Evolutionary conservation across 23 red algal genomes (phyloP).

Genomic region (Gracilaria caudata): DNA sequence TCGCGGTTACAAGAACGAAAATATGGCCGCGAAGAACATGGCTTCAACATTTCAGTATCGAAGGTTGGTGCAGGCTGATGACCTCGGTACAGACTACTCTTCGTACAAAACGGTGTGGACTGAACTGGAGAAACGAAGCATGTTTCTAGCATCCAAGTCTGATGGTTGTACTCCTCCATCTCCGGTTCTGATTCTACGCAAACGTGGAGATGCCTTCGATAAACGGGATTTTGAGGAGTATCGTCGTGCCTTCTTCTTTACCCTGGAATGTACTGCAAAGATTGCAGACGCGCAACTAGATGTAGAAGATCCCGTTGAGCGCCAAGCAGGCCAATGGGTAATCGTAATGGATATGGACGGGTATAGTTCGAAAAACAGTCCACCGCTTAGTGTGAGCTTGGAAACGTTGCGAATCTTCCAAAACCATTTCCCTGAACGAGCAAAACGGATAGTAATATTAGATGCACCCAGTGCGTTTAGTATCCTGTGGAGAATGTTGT

Average conservation of each 20-base stretch:
- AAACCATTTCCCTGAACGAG: constrained; percentile 58
- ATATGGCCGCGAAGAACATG: constrained; percentile 45
- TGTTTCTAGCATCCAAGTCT: constrained; percentile 46
- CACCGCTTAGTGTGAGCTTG: constrained; percentile 31
- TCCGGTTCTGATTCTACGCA: constrained; percentile 46
- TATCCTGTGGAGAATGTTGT: constrained; percentile 44
- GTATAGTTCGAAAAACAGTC: constrained; percentile 59
- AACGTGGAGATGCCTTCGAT: constrained; percentile 47
- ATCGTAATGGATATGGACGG: constrained; percentile 63
- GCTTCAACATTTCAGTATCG: constrained; percentile 45
- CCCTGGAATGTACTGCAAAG: constrained; percentile 40
- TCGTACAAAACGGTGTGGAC: constrained; percentile 48
- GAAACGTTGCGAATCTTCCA: constrained; percentile 61
- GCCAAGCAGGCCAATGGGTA: constrained; percentile 40
- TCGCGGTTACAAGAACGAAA: constrained; percentile 42
- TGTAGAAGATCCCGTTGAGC: background rate
- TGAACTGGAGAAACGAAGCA: constrained; percentile 43
- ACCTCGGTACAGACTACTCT: constrained; percentile 34
- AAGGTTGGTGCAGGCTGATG: constrained; percentile 35
- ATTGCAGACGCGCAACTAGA: constrained; percentile 29
- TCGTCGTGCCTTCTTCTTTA: constrained; percentile 52
- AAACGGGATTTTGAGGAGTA: constrained; percentile 51
- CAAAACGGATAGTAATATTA: constrained; percentile 42
- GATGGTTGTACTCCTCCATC: constrained; percentile 33
- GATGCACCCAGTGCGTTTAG: constrained; percentile 45